Evolutionary conservation across 2,329 filamentous ascomycete genomes (phyloP).

Genomic region (Fusarium chuoi): DNA sequence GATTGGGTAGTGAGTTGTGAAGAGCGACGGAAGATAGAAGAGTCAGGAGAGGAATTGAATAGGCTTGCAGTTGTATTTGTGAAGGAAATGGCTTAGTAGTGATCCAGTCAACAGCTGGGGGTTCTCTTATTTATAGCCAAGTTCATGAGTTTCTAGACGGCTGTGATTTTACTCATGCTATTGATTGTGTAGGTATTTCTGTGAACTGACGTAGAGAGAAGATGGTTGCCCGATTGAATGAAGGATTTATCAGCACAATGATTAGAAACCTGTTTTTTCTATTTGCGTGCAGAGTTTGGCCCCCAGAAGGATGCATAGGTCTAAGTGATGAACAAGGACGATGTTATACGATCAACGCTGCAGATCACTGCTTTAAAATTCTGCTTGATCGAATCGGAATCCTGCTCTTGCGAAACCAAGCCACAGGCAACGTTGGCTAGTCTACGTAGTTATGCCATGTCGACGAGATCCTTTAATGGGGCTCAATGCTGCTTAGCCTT

Average conservation of each 20-base stretch:
- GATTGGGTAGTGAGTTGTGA: background rate
- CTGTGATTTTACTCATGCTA: background rate
- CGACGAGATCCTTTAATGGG: background rate
- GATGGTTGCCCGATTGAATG: rapidly evolving
- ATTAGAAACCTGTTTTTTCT: background rate
- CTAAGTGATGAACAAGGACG: background rate
- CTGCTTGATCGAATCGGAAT: rapidly evolving
- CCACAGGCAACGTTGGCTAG: background rate
- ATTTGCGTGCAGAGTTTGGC: background rate
- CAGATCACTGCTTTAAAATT: background rate
- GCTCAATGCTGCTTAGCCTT: background rate
- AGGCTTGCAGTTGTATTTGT: rapidly evolving
- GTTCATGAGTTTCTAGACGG: rapidly evolving
- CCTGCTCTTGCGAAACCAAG: rapidly evolving
- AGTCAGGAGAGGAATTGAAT: background rate
- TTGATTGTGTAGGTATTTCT: too few species aligned
- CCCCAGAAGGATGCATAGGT: background rate
- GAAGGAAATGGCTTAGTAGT: background rate
- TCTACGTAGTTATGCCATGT: background rate
- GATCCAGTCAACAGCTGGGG: background rate
- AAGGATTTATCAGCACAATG: rapidly evolving
- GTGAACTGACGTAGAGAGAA: background rate
- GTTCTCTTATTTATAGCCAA: background rate
- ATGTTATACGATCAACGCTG: background rate
- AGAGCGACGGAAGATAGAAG: background rate